Evolutionary conservation across 1,284 basidiomycete genomes (phyloP).

Genomic region (Pseudozyma pruni): DNA sequence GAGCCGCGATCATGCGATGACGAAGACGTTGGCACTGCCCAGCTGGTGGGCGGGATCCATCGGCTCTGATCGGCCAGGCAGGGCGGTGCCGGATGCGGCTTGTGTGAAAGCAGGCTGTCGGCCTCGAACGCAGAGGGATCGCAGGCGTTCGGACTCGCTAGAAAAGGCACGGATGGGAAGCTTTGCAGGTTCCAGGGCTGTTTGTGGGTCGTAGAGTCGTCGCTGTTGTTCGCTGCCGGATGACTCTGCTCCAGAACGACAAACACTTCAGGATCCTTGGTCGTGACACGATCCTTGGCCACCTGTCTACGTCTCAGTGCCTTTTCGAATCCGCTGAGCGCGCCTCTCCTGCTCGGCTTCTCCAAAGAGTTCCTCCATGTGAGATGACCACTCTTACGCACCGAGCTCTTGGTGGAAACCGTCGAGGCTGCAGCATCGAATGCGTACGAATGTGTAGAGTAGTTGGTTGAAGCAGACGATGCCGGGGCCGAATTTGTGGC

Average conservation of each 20-base stretch:
- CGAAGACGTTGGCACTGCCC: slow-evolving; percentile 3
- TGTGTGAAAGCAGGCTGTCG: slow-evolving; percentile 1
- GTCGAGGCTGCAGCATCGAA: not conserved
- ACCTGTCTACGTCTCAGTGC: slow-evolving; percentile 14
- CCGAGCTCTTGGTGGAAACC: not conserved
- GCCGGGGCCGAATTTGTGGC: not conserved
- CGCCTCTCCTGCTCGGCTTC: not conserved
- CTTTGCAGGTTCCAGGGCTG: not conserved
- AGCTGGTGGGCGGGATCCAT: slow-evolving; percentile 21
- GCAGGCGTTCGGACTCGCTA: slow-evolving; percentile 22
- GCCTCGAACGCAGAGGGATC: slow-evolving; percentile 32
- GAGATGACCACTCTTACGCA: slow-evolving; percentile 13
- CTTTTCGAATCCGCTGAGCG: slow-evolving; percentile 16
- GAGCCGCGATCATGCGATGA: not conserved
- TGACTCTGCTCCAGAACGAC: slow-evolving; percentile 11
- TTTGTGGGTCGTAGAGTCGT: not conserved
- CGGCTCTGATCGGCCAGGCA: slow-evolving; percentile 11
- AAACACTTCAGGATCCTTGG: slow-evolving; percentile 3
- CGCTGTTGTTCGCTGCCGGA: not conserved
- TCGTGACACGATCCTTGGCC: not conserved
- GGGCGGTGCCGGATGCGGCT: slow-evolving; percentile 6
- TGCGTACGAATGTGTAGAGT: not conserved
- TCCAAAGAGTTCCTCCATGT: slow-evolving; percentile 7
- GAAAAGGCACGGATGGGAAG: slow-evolving; percentile 1
- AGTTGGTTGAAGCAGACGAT: not conserved